These are phyloP conservation scores for Przewalskia tangutica DNA, from an alignment of 257 asterid species.

Conservation along the genomic window DNA sequence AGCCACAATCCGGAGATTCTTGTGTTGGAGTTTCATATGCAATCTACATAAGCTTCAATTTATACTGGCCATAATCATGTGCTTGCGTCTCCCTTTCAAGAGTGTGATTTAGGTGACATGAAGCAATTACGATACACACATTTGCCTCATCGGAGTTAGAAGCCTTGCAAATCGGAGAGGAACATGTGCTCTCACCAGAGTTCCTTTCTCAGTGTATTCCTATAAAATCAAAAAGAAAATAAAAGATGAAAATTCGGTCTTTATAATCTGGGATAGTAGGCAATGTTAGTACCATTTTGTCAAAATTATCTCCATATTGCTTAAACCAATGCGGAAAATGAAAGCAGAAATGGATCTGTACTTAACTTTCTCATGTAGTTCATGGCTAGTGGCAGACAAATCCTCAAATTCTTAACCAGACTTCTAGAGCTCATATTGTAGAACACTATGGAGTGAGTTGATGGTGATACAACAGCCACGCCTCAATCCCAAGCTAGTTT, in stretches of 20 bases:
- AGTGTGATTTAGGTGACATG: neutral
- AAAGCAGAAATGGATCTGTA: neutral
- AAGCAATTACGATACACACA: constrained; percentile 28
- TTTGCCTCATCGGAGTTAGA: constrained; percentile 91
- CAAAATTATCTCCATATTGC: neutral
- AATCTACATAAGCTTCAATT: neutral
- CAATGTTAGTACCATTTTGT: neutral
- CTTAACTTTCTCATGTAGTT: neutral
- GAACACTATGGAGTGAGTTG: neutral
- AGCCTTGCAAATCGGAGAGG: constrained; percentile 93
- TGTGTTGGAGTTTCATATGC: neutral
- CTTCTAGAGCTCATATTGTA: neutral
- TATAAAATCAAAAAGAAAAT: constrained; percentile 11
- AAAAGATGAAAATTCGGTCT: neutral
- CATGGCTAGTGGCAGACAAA: neutral
- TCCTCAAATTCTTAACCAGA: neutral
- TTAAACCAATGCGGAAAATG: neutral
- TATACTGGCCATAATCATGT: neutral
- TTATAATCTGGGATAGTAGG: neutral
- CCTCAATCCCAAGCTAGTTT: neutral
- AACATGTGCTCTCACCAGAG: constrained; percentile 71
- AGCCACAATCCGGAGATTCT: neutral
- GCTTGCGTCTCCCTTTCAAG: neutral
- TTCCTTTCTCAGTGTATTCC: constrained; percentile 79
- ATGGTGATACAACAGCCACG: neutral